A percentile compares a stretch with the other conserved stretches of the same genome.
These are phyloP conservation scores for Malassezia vespertilionis DNA, from an alignment of 1,284 basidiomycete species.

Conservation along the genomic window DNA sequence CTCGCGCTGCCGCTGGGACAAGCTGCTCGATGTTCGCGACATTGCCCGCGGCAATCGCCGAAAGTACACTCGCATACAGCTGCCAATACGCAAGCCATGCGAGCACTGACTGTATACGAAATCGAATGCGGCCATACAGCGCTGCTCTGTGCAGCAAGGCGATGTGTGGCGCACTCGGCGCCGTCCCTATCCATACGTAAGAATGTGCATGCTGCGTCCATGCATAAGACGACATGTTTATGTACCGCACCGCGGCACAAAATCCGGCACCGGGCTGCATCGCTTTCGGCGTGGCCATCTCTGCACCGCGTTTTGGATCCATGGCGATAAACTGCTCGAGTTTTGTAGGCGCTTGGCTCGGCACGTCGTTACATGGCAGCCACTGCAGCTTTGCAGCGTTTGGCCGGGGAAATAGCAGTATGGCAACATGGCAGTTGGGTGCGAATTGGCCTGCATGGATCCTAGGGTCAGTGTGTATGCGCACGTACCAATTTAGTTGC, in stretches of 20 bases:
- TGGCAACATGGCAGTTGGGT: neutral
- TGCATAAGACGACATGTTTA: conserved; percentile 2
- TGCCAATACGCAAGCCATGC: neutral
- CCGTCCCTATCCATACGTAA: neutral
- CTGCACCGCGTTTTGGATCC: conserved; percentile 6
- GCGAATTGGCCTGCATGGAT: too few relatives aligned
- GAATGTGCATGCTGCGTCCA: neutral
- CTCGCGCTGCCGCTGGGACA: neutral
- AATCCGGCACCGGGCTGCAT: neutral
- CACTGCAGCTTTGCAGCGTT: conserved; percentile 2
- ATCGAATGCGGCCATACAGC: too few relatives aligned
- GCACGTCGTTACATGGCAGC: too few relatives aligned
- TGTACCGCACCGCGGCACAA: neutral
- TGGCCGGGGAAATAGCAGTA: conserved; percentile 7
- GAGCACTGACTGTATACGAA: too few relatives aligned
- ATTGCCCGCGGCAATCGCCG: neutral
- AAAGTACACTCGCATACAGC: neutral
- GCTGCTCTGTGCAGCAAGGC: too few relatives aligned
- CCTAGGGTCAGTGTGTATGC: too few relatives aligned
- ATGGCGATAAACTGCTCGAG: conserved; percentile 13
- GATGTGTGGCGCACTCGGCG: too few relatives aligned
- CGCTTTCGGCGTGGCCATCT: neutral
- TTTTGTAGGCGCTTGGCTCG: neutral
- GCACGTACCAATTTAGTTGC: too few relatives aligned
- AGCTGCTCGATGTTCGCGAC: neutral